phyloP scores from a whole-genome alignment of 257 asterid species.

The Misopates orontium region DNA sequence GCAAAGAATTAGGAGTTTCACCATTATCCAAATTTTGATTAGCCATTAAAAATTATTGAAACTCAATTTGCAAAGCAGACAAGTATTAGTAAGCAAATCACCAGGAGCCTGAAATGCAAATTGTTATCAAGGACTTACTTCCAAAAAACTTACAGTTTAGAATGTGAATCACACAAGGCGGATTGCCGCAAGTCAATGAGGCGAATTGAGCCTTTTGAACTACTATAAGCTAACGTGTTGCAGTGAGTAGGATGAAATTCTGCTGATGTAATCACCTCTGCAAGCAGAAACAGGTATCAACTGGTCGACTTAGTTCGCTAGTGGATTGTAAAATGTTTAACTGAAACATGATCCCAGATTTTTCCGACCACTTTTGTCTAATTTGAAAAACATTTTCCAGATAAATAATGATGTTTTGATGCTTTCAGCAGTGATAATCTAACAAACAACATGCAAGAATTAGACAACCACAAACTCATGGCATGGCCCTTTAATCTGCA shows the following conservation, averaged over 20 bases:
- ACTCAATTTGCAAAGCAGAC: slow-evolving; percentile 19
- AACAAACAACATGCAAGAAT: too few species aligned
- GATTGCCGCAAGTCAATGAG: slow-evolving; percentile 98
- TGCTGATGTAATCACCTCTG: slow-evolving; percentile 99
- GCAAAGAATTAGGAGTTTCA: slow-evolving; percentile 15
- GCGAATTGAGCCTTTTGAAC: slow-evolving; percentile 98
- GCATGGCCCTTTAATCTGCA: too few species aligned
- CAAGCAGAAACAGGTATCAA: slow-evolving; percentile 32
- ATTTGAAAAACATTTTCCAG: too few species aligned
- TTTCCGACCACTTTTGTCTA: too few species aligned
- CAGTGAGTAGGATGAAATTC: slow-evolving; percentile 98
- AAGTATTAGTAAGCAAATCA: slow-evolving; percentile 12
- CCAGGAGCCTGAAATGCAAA: slow-evolving; percentile 23
- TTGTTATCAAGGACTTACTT: not conserved
- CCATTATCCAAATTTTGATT: slow-evolving; percentile 19
- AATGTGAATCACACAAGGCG: slow-evolving; percentile 95
- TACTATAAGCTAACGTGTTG: slow-evolving; percentile 94
- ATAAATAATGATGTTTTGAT: too few species aligned
- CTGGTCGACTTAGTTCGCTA: slow-evolving; percentile 19
- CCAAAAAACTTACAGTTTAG: slow-evolving; percentile 70
- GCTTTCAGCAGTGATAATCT: too few species aligned
- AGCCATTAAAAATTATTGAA: slow-evolving; percentile 1
- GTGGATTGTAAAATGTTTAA: too few species aligned
- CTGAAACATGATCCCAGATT: too few species aligned
- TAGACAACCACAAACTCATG: too few species aligned